phyloP scores from a whole-genome alignment of 768 basidiomycete genomes.

The Cyathus striatus region DNA sequence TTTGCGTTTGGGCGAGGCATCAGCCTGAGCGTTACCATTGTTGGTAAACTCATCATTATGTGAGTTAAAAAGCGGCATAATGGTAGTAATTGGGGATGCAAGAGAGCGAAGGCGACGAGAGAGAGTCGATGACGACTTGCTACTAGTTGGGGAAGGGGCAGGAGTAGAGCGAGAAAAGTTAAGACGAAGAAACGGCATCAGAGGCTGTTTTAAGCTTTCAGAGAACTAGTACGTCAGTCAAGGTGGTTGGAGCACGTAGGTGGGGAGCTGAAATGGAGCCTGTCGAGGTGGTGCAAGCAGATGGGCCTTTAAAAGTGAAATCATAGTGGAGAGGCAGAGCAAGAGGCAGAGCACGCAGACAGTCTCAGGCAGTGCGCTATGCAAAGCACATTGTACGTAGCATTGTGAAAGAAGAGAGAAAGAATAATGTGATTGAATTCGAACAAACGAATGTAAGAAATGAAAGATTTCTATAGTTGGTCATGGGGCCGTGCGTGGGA shows the following conservation, averaged over 20 bases:
- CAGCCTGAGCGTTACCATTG: constrained; percentile 1
- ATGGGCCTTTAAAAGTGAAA: background rate
- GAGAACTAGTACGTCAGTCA: background rate
- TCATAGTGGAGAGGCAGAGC: background rate
- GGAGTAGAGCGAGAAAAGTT: background rate
- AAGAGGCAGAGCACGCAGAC: background rate
- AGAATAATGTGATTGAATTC: background rate
- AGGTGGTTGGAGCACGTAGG: background rate
- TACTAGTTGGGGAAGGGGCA: background rate
- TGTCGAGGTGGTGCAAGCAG: background rate
- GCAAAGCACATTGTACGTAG: background rate
- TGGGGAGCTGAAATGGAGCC: too few relatives aligned
- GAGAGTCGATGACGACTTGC: background rate
- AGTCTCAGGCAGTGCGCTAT: background rate
- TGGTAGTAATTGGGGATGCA: background rate
- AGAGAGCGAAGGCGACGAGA: background rate
- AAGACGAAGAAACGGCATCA: background rate
- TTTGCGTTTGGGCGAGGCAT: constrained; percentile 13
- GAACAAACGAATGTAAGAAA: too few relatives aligned
- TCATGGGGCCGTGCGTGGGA: constrained; percentile 41
- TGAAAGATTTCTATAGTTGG: too few relatives aligned
- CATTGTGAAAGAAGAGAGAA: background rate
- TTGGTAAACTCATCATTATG: constrained; percentile 2
- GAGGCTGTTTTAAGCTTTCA: background rate
- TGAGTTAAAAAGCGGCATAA: constrained; percentile 18